Conservation (phyloP, 352 stramenopile genomes). For the Globisporangium spiculum region DNA sequence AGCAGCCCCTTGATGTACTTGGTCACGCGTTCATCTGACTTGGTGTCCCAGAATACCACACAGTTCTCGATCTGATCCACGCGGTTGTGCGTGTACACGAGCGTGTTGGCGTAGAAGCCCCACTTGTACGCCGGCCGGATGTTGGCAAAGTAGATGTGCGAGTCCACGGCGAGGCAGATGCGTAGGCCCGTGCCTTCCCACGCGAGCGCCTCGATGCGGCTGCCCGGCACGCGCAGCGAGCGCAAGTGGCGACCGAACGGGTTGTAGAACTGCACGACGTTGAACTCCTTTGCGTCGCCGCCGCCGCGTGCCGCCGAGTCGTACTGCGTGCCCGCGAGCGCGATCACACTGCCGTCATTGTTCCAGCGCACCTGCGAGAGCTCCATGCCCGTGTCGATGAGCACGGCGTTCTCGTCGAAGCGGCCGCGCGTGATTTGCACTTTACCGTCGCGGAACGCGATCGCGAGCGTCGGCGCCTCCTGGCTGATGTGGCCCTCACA, state of each 20-base stretch:
- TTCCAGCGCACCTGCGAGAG: conserved; percentile 88
- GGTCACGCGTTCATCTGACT: conserved; percentile 79
- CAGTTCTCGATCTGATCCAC: conserved; percentile 85
- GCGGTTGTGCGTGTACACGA: conserved; percentile 91
- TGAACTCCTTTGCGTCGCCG: conserved; percentile 59
- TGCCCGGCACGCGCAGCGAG: conserved; percentile 87
- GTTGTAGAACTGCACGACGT: conserved; percentile 92
- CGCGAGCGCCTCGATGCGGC: conserved; percentile 80
- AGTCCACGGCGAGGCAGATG: conserved; percentile 92
- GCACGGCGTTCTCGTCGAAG: conserved; percentile 80
- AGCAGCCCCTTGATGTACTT: conserved; percentile 86
- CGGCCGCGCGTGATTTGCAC: conserved; percentile 90
- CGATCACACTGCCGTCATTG: conserved; percentile 89
- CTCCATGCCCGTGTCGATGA: conserved; percentile 91
- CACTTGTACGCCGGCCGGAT: conserved; percentile 92
- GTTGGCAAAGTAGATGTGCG: conserved; percentile 96
- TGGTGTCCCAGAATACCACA: conserved; percentile 92
- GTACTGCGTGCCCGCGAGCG: conserved; percentile 71
- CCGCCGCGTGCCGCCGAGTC: conserved; percentile 25
- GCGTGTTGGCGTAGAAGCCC: conserved; percentile 86
- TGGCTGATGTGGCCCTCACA: conserved; percentile 86
- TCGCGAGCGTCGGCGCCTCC: conserved; percentile 87
- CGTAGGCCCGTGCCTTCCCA: conserved; percentile 91
- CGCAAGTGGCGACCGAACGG: conserved; percentile 84
- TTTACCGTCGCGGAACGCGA: conserved; percentile 89